These are phyloP conservation scores for Pseudogymnoascus destructans DNA, from an alignment of 2,329 filamentous ascomycete species.

Conservation along the genomic window DNA sequence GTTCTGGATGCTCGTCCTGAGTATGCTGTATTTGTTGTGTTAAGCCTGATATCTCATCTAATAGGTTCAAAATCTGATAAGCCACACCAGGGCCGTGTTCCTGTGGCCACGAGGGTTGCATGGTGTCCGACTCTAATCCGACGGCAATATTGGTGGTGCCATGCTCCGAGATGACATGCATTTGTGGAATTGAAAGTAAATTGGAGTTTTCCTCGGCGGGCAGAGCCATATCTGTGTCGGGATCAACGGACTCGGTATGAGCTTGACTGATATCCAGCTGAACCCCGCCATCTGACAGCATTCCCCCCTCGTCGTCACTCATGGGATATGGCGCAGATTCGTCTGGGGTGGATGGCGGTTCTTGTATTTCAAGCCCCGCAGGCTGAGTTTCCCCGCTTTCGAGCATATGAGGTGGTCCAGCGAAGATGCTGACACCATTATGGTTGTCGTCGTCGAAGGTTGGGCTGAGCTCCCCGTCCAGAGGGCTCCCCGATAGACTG, in stretches of 20 bases:
- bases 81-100: not conserved
- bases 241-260: not conserved
- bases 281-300: conserved; percentile 4
- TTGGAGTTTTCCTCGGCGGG: not conserved
- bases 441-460: conserved; percentile 7
- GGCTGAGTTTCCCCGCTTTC: not conserved
- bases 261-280: conserved; percentile 2
- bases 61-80: conserved; percentile 15
- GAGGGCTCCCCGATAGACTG: not conserved
- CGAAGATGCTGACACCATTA: not conserved
- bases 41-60: conserved; percentile 21
- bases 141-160: not conserved
- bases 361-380: not conserved
- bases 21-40: conserved; percentile 23
- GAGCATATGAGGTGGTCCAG: not conserved
- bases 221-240: not conserved
- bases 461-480: conserved; percentile 3
- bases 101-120: not conserved
- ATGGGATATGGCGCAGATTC: not conserved
- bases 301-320: not conserved
- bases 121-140: not conserved
- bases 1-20: conserved; percentile 13
- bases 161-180: not conserved
- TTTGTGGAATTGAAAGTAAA: not conserved
- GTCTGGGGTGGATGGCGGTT: not conserved